Conservation (phyloP, 2,329 filamentous ascomycete species). For the Fusarium stilboides region DNA sequence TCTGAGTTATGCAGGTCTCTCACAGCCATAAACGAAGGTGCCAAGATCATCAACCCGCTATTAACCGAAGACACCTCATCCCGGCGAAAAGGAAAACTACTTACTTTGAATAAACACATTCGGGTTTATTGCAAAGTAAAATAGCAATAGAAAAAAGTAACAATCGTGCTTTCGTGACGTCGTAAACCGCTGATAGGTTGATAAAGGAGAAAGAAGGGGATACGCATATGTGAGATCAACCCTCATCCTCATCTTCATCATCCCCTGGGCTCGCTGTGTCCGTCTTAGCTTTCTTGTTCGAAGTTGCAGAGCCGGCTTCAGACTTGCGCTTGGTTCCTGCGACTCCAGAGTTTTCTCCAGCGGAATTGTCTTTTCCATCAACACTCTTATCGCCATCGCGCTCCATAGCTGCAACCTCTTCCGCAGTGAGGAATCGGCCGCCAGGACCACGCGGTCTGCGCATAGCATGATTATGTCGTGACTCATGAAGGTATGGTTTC, state of each 20-base stretch:
- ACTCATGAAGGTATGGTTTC: conserved; percentile 98
- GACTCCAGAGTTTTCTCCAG: conserved; percentile 46
- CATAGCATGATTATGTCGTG: conserved; percentile 98
- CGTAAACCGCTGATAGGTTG: conserved; percentile 53
- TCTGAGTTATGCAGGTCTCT: conserved; percentile 4
- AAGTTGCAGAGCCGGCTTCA: conserved; percentile 62
- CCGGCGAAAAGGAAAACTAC: conserved; percentile 15
- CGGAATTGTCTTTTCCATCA: conserved; percentile 52
- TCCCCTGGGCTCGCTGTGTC: conserved; percentile 59
- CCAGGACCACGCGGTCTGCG: conserved; percentile 92
- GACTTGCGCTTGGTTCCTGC: conserved; percentile 74
- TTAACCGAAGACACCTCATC: conserved; percentile 31
- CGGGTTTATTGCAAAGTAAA: conserved; percentile 20
- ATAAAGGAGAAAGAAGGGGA: conserved; percentile 49
- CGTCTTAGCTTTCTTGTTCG: conserved; percentile 72
- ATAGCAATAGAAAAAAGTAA: conserved; percentile 42
- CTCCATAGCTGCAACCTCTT: conserved; percentile 94
- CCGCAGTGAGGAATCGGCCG: conserved; percentile 94
- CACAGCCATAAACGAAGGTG: conserved; percentile 37
- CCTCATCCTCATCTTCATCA: conserved; percentile 63
- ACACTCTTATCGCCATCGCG: conserved; percentile 68
- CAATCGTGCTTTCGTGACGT: conserved; percentile 56
- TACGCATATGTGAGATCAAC: conserved; percentile 50
- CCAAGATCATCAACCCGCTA: conserved; percentile 28
- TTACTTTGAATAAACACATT: conserved; percentile 11